phyloP scores from a whole-genome alignment of 1,139 yeast species.

The Hemisphaericaspora xylofermentans region DNA sequence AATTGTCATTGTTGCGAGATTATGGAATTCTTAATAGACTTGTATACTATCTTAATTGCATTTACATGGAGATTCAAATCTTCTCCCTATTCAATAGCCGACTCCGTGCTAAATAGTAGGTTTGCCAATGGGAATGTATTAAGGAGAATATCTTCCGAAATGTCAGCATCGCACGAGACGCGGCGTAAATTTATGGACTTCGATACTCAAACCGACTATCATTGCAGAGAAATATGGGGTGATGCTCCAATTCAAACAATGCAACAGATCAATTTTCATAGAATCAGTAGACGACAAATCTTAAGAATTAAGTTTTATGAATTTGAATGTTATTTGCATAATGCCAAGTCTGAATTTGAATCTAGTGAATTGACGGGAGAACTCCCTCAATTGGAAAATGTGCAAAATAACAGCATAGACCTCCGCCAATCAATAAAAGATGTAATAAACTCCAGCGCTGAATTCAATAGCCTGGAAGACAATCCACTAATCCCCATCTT shows the following conservation, averaged over 20 bases:
- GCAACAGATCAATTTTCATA: conserved; percentile 7
- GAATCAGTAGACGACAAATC: conserved; percentile 8
- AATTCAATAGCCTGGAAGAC: not conserved
- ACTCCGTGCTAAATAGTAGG: conserved; percentile 8
- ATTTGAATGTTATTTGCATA: not conserved
- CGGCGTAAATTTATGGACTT: no score
- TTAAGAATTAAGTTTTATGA: conserved; percentile 13
- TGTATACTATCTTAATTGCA: no score
- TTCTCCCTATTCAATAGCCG: not conserved
- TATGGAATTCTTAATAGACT: no score
- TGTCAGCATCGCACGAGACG: no score
- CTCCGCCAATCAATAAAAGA: not conserved
- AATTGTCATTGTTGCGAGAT: no score
- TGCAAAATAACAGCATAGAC: no score
- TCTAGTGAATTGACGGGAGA: not conserved
- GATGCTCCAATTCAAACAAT: conserved; percentile 1
- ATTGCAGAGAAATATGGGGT: no score
- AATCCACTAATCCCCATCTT: conserved; percentile 8
- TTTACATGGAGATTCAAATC: no score
- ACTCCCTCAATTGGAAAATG: no score
- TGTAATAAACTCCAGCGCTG: not conserved
- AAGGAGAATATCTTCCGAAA: no score
- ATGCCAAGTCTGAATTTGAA: not conserved
- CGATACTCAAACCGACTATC: no score
- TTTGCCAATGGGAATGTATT: conserved; percentile 8